Evolutionary conservation across 2,329 filamentous ascomycete species (phyloP).

Genomic region (Hypoxylon sp.): DNA sequence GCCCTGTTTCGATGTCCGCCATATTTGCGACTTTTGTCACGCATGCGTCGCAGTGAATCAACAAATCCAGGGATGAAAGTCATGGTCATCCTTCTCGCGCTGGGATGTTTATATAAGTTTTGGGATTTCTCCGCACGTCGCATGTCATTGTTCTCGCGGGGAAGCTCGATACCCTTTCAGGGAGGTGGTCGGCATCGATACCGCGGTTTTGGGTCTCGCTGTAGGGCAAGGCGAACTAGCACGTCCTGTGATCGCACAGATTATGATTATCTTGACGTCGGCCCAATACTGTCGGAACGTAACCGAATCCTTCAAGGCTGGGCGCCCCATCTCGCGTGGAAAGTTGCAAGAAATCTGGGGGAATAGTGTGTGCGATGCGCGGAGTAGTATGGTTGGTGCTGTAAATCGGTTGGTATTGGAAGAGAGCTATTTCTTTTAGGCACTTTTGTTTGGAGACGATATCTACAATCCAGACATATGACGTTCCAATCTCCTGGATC

Average conservation of each 20-base stretch:
- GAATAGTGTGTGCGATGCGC: too few relatives aligned
- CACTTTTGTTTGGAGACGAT: background rate
- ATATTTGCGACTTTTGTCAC: slow-evolving; percentile 37
- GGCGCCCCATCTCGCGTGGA: slow-evolving; percentile 14
- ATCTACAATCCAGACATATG: background rate
- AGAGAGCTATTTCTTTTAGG: background rate
- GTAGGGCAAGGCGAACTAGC: slow-evolving; percentile 12
- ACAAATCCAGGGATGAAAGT: background rate
- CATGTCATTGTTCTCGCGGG: slow-evolving; percentile 31
- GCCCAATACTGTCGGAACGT: slow-evolving; percentile 8
- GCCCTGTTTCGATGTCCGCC: slow-evolving; percentile 47
- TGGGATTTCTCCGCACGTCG: slow-evolving; percentile 26
- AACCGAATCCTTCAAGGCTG: slow-evolving; percentile 31
- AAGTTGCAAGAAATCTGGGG: slow-evolving; percentile 7
- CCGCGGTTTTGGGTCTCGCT: slow-evolving; percentile 21
- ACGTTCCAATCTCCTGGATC: background rate
- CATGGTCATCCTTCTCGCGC: background rate
- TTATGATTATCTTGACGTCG: slow-evolving; percentile 18
- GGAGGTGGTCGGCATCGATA: slow-evolving; percentile 35
- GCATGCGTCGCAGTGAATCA: background rate
- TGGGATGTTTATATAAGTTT: slow-evolving; percentile 6
- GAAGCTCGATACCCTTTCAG: slow-evolving; percentile 37
- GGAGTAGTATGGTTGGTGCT: too few relatives aligned
- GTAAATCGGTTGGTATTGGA: background rate
- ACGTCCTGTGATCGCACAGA: slow-evolving; percentile 16